Evolutionary conservation across 2,329 filamentous ascomycete species (phyloP).

Genomic region (Fusarium anguioides): DNA sequence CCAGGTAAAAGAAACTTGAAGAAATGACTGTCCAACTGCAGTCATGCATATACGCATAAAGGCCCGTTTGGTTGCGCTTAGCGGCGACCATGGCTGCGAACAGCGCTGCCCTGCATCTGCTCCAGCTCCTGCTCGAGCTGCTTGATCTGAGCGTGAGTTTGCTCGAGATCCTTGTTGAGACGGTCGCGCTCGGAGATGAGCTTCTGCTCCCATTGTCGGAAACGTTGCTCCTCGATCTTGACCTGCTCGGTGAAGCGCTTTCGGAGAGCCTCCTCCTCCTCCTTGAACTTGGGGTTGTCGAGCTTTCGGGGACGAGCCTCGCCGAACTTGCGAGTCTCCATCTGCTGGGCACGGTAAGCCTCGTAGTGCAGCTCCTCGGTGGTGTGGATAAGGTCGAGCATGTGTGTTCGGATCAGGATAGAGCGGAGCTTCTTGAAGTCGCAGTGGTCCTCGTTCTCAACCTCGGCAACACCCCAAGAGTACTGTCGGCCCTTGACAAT

Average conservation of each 20-base stretch:
- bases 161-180: constrained; percentile 99
- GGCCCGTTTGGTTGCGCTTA: constrained; percentile 58
- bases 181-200: constrained; percentile 98
- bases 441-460: constrained; percentile 99
- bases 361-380: constrained; percentile 99
- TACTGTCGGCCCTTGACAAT: constrained; percentile 99
- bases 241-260: constrained; percentile 99
- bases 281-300: constrained; percentile 99
- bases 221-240: constrained; percentile 99
- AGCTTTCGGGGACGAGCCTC: constrained; percentile 97
- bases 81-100: constrained; percentile 92
- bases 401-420: constrained; percentile 98
- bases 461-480: constrained; percentile 98
- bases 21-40: constrained; percentile 46
- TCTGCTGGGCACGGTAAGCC: constrained; percentile 98
- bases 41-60: constrained; percentile 41
- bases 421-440: constrained; percentile 99
- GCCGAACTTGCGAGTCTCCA: constrained; percentile 99
- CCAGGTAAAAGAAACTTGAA: constrained; percentile 45
- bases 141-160: constrained; percentile 95
- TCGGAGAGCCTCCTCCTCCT: constrained; percentile 97
- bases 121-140: constrained; percentile 93
- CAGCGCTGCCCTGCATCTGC: constrained; percentile 87
- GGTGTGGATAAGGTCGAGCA: constrained; percentile 99
- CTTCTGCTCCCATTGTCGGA: constrained; percentile 99